A percentile compares a stretch with the other conserved stretches of the same genome.
phyloP scores from a whole-genome alignment of 768 basidiomycete genomes.

The Phanerochaete sordida region DNA sequence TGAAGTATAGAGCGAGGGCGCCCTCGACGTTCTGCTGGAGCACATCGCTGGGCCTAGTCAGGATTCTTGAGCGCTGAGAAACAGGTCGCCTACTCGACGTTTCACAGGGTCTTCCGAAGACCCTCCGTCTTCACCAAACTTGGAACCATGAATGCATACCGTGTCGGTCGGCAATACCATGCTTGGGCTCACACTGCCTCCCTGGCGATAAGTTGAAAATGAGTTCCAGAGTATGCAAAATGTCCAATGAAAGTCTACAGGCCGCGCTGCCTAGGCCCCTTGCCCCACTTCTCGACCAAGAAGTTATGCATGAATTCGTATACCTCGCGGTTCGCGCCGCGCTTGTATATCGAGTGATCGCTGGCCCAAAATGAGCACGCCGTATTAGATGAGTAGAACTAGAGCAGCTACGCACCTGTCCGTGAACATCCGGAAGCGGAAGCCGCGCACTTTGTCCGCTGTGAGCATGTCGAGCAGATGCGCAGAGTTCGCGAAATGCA shows the following conservation, averaged over 20 bases:
- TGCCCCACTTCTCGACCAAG: constrained; percentile 92
- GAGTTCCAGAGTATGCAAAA: background rate
- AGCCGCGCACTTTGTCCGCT: constrained; percentile 61
- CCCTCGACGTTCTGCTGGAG: no score
- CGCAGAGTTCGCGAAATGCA: constrained; percentile 90
- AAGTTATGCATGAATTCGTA: constrained; percentile 85
- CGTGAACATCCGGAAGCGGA: constrained; percentile 94
- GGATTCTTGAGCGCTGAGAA: no score
- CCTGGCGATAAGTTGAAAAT: no score
- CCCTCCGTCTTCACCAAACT: no score
- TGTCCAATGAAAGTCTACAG: constrained; percentile 34
- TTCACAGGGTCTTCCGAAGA: no score
- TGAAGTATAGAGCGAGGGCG: no score
- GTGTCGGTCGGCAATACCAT: no score
- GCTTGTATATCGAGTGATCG: constrained; percentile 70
- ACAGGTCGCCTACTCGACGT: no score
- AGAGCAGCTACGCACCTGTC: constrained; percentile 62
- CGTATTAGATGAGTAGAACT: constrained; percentile 7
- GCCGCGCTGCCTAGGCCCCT: constrained; percentile 62
- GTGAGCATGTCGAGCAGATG: constrained; percentile 94
- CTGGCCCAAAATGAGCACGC: constrained; percentile 35
- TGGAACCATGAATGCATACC: no score
- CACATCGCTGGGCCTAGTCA: no score
- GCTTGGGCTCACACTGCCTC: no score
- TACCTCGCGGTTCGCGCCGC: constrained; percentile 82